Percentiles rank a stretch among this genome's conserved stretches.
These are phyloP conservation scores for Malania oleifera DNA, from an alignment of 164 flowering plant genomes.

Conservation along the genomic window DNA sequence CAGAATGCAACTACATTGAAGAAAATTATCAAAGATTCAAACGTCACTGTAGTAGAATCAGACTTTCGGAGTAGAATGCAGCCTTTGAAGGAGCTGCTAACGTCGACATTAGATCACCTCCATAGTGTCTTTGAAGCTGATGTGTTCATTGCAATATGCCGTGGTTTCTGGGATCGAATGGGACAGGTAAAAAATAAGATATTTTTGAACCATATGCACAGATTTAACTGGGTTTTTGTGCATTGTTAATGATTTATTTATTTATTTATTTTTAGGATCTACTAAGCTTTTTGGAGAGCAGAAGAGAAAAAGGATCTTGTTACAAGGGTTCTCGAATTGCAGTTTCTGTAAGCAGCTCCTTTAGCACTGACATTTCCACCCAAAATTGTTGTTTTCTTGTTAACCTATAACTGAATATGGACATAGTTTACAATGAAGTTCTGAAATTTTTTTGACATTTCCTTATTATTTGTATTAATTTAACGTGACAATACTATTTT, in stretches of 20 bases:
- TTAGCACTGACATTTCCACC: no score
- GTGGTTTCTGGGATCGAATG: conserved; percentile 34
- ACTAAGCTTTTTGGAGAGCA: conserved; percentile 40
- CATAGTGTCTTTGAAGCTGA: conserved; percentile 20
- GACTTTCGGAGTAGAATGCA: conserved; percentile 25
- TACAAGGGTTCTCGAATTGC: conserved; percentile 56
- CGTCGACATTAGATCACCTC: conserved; percentile 21
- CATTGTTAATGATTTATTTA: neutral
- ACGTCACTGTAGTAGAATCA: conserved; percentile 20
- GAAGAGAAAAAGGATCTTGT: conserved; percentile 49
- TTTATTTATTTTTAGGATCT: conserved; percentile 30
- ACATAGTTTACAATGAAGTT: no score
- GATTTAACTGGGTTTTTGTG: neutral
- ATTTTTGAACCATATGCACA: neutral
- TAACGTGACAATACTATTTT: no score
- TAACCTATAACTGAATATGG: no score
- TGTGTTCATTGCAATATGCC: conserved; percentile 19
- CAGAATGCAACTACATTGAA: conserved; percentile 21
- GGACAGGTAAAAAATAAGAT: conserved; percentile 26
- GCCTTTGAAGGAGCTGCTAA: conserved; percentile 25
- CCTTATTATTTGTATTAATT: no score
- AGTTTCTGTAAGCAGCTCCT: conserved; percentile 34
- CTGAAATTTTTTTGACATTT: no score
- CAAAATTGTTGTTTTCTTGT: no score
- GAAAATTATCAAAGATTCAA: conserved; percentile 26